Evolutionary conservation across 1,139 yeast genomes (phyloP), one percentile per base, ranked within the genome.

Genomic region (Arxiozyma slooffiae): DNA sequence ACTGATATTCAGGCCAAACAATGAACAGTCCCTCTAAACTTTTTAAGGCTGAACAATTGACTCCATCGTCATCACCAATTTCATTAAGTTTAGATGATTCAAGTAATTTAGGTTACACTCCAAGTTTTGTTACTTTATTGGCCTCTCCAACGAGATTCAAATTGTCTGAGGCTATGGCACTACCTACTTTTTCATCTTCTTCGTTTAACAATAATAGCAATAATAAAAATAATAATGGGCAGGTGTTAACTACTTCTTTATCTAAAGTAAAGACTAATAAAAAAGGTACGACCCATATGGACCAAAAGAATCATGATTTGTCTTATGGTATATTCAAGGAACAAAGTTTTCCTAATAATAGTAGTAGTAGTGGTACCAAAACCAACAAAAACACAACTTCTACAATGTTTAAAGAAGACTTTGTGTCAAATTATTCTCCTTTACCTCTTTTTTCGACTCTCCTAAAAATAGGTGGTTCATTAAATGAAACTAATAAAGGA

Each of bases 111-210:
- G 17, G 18, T 6, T 24, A 30, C 14, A 30, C 44, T 7, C 20
- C 24, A 16, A 49, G 43, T 22, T 55, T 60, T 38, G 57, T 56
- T 26, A 52, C 52, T 36, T 46, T 59, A 26, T 51, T 60, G 17
- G 52, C 58, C 14, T 59, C 64, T 2, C 65, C 65, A 14, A 60
- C 64, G 21, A 60, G 59, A 46, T 43, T 60, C 39, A 60, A 59
- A 79, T 4, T 97, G 96, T 47, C 49, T 2, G 8, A 97, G 11
- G 36, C 36, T 11, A 6, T 30, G 36, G 36, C 36, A 6, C 11
- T 30, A 4, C 14, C 36, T 30, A 4, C 36, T 14, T 11, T 30
- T 4, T 30, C 36, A 30, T 30, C 36, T n/a, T 14, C 36, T 14
- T 30, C 36, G 86, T 4, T 92, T 26, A 24, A 18, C 34, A 22